Evolutionary conservation across 306 rosid species (phyloP), one percentile per base, ranked within the genome.

Genomic region (Crotalaria pallida): DNA sequence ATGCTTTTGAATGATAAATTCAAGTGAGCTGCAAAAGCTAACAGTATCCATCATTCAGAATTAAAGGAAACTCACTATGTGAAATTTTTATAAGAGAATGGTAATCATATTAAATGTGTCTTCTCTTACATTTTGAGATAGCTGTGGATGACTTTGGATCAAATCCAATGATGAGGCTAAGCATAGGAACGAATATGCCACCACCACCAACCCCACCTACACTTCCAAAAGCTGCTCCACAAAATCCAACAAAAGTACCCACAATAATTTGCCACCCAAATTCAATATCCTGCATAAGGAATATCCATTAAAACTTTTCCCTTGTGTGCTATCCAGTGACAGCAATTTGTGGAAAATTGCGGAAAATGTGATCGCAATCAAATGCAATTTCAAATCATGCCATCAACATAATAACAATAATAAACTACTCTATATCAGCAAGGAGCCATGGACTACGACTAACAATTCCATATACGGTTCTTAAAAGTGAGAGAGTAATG

Each of bases 181-280:
- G 96, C 99, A 94, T 94, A 7, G 99, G 99, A 61, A 94, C 99
- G 17, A 88, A 94, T 67, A 94, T 91, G 57, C 99, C 99, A 24
- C 99, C 99, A 1, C 99, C 99, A 50, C 99, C 99, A 31, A 94
- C 96, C 10, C 99, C 99, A 10, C 99, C 99, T 0, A 94, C 96
- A 65, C 99, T 94, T 65, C 97, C 96, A 66, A 89, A 94, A 2
- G 99, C 91, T 0, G 92, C 99, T 48, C 99, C 99, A 61, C 84
- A 83, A 61, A 91, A 94, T 29, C 97, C 99, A 69, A 94, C 36
- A n/a, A 89, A 10, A 9, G 72, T 65, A 6, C 97, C 97, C 58
- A 86, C 53, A 6, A 94, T 70, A 53, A 86, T 84, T 87, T 74
- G 60, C 99, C 97, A 94, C 47, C 96, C 97, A 59, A 94, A 91